Base-by-base conservation (phyloP, 768 basidiomycete species). In the Boletus huronensis region DNA sequence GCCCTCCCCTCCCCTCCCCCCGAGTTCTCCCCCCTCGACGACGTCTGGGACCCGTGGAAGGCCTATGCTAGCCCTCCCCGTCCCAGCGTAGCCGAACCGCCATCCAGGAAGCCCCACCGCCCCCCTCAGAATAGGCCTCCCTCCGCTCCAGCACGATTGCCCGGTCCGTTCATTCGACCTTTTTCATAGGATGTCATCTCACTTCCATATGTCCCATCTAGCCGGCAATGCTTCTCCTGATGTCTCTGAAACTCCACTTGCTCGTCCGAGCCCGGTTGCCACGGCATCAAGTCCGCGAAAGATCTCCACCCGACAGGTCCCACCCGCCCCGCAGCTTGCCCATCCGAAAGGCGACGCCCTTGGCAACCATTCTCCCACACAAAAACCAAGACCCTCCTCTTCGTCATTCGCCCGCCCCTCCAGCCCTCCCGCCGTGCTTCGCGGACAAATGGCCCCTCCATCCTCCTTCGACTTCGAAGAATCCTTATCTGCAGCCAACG, bases 391-490 rank as follows among this genome's bases (percentile, higher is more conserved):
- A 16, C 40, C 31, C 0, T n/a, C 43, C 16, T n/a, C 59, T 45
- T 38, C 53, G 10, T 34, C 45, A 2, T 34, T 23, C 50, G 0
- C 25, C 25, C 50, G 36, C 39, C 50, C 54, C 34, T 46, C 45
- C 31, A 51, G 16, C 23, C 34, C 58, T 25, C 49, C 58, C 41
- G 39, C 68, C 64, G 64, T 55, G 56, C 53, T 65, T 66, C 66
- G 63, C 65, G 68, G 61, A 47, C 61, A 44, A 45, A 16, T 19
- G 16, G 10, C 45, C 44, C 55, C 45, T 51, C 9, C 50, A 29
- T 50, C 63, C 48, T 53, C 3, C 55, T 66, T 66, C 55, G 66
- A 66, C 64, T 66, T 66, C 55, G 59, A 68, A 49, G 66, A 66
- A 59, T 63, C 58, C 58, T 48, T 69, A 42, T 68, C 62, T 41